Conservation (phyloP, 495 filamentous ascomycete genomes). For the Hypoxylon trugodes region DNA sequence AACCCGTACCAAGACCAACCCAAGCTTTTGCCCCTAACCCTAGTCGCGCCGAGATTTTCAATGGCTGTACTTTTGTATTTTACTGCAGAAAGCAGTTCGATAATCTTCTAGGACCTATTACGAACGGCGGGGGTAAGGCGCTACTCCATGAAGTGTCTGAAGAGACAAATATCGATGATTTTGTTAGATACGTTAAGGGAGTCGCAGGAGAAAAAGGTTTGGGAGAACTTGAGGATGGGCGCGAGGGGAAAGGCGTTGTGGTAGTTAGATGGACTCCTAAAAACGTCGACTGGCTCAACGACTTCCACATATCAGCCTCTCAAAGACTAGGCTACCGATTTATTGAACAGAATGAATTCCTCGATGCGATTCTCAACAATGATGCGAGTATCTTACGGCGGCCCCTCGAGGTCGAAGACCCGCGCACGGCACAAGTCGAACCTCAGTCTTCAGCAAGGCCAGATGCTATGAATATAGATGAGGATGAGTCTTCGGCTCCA, state of each 20-base stretch:
- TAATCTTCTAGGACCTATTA: conserved; percentile 75
- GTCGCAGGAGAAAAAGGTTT: conserved; percentile 76
- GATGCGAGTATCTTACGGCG: conserved; percentile 75
- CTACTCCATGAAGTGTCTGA: conserved; percentile 67
- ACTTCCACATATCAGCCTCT: conserved; percentile 72
- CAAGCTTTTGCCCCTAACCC: conserved; percentile 74
- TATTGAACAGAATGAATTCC: conserved; percentile 89
- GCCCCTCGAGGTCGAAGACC: conserved; percentile 59
- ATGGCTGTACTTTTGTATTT: conserved; percentile 90
- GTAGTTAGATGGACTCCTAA: conserved; percentile 76
- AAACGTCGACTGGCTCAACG: conserved; percentile 72
- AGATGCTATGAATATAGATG: conserved; percentile 48
- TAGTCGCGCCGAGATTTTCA: conserved; percentile 74
- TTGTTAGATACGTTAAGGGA: conserved; percentile 78
- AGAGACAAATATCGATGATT: conserved; percentile 77
- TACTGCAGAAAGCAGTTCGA: conserved; percentile 81
- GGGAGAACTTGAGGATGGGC: conserved; percentile 67
- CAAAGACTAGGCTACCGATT: conserved; percentile 77
- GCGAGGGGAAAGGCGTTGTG: conserved; percentile 74
- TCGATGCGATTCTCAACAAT: conserved; percentile 85
- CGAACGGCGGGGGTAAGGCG: conserved; percentile 83
- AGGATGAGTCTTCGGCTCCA: conserved; percentile 22
- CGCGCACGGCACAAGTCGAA: conserved; percentile 23
- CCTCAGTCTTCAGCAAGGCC: conserved; percentile 17
- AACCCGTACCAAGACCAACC: conserved; percentile 68